These are phyloP conservation scores for Strobilomyces dryophilus DNA, from an alignment of 768 basidiomycete genomes.

Conservation along the genomic window DNA sequence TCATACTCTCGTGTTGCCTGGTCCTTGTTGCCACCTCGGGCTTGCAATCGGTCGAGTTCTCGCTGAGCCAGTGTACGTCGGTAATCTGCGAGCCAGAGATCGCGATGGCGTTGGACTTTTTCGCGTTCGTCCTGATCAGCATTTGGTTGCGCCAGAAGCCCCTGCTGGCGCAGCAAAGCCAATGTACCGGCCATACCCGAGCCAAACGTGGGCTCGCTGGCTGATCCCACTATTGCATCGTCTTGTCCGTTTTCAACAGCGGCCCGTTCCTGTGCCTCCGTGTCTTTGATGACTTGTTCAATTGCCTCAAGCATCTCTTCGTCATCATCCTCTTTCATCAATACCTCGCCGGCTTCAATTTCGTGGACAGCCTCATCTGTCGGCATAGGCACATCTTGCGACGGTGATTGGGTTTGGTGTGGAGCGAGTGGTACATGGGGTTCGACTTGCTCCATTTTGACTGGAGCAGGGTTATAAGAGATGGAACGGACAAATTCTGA, in stretches of 20 bases:
- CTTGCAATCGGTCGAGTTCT: constrained; percentile 72
- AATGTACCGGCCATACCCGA: constrained; percentile 87
- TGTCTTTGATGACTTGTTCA: constrained; percentile 60
- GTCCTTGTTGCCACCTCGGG: constrained; percentile 81
- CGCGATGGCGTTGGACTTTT: constrained; percentile 74
- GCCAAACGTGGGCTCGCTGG: constrained; percentile 73
- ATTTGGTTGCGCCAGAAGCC: constrained; percentile 65
- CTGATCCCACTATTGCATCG: constrained; percentile 50
- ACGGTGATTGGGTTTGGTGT: constrained; percentile 37
- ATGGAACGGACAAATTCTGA: constrained; percentile 93
- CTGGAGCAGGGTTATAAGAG: constrained; percentile 55
- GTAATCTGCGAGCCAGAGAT: constrained; percentile 88
- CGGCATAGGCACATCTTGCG: constrained; percentile 54
- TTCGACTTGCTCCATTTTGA: constrained; percentile 47
- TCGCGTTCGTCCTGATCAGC: constrained; percentile 75
- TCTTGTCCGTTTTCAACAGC: constrained; percentile 31
- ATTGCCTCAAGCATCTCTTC: constrained; percentile 78
- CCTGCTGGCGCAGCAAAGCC: constrained; percentile 85
- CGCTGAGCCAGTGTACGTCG: constrained; percentile 70
- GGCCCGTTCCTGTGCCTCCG: constrained; percentile 51
- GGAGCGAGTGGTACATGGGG: constrained; percentile 21
- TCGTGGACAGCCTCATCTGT: constrained; percentile 67
- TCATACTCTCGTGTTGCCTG: constrained; percentile 94
- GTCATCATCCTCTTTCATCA: constrained; percentile 76
- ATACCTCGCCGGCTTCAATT: constrained; percentile 78